Evolutionary conservation across 2,329 filamentous ascomycete genomes (phyloP).

Genomic region (Aspergillus puulaauensis): DNA sequence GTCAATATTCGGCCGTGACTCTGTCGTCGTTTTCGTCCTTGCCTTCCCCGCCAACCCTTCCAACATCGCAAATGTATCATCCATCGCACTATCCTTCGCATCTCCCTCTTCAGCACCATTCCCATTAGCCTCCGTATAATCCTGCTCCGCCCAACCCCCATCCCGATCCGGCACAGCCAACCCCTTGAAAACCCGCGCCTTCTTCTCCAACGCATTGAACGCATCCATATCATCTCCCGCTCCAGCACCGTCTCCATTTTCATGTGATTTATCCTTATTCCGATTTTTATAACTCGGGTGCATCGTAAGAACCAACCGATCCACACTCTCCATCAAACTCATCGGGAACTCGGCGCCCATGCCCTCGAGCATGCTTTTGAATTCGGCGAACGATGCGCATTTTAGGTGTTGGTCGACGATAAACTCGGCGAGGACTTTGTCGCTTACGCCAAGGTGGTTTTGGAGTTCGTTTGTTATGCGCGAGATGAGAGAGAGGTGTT

Average conservation of each 20-base stretch:
- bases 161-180: constrained; percentile 81
- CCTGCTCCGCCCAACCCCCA: constrained; percentile 43
- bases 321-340: constrained; percentile 86
- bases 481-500: constrained; percentile 89
- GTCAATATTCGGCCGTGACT: constrained; percentile 34
- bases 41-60: constrained; percentile 76
- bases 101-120: constrained; percentile 35
- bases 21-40: constrained; percentile 32
- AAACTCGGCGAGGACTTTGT: constrained; percentile 95
- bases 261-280: constrained; percentile 39
- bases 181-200: constrained; percentile 85
- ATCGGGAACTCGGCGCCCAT: constrained; percentile 81
- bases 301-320: constrained; percentile 82
- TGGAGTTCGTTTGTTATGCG: constrained; percentile 93
- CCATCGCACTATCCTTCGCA: constrained; percentile 66
- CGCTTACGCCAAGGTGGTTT: constrained; percentile 86
- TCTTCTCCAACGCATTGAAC: constrained; percentile 60
- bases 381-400: constrained; percentile 68
- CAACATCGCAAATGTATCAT: constrained; percentile 90
- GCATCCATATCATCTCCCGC: constrained; percentile 42
- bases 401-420: constrained; percentile 86
- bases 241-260: constrained; percentile 30
- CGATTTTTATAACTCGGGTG: constrained; percentile 79
- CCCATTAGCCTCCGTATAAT: constrained; percentile 37
- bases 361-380: constrained; percentile 71